Conservation (phyloP, 2,329 filamentous ascomycete species). For the Scleromitrula shiraiana region DNA sequence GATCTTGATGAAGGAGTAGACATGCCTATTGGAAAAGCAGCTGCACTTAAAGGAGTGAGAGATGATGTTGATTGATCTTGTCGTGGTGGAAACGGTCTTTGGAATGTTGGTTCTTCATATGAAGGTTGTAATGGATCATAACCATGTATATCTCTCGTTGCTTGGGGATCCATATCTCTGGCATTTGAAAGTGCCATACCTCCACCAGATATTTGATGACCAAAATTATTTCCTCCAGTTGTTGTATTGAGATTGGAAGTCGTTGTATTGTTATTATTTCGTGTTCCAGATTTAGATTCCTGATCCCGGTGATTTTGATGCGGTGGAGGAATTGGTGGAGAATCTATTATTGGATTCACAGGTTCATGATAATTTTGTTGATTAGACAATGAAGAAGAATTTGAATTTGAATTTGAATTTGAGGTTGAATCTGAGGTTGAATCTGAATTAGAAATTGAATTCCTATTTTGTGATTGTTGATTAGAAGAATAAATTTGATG, state of each 20-base stretch:
- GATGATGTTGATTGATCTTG: slow-evolving; percentile 22
- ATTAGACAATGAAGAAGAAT: slow-evolving; percentile 5
- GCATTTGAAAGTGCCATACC: slow-evolving; percentile 57
- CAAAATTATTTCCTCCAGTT: slow-evolving; percentile 60
- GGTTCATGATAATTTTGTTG: slow-evolving; percentile 15
- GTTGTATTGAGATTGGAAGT: slow-evolving; percentile 37
- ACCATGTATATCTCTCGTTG: slow-evolving; percentile 38
- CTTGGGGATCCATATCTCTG: slow-evolving; percentile 57
- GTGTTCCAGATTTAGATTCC: slow-evolving; percentile 11
- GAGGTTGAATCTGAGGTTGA: not conserved
- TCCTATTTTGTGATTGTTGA: not conserved
- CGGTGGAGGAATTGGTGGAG: slow-evolving; percentile 26
- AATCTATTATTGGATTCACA: slow-evolving; percentile 12
- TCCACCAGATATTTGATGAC: slow-evolving; percentile 53
- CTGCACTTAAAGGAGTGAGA: slow-evolving; percentile 25
- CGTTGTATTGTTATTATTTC: slow-evolving; percentile 13
- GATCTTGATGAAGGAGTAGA: slow-evolving; percentile 24
- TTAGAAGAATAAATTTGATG: too few species aligned
- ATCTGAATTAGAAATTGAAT: too few species aligned
- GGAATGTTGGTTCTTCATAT: slow-evolving; percentile 12
- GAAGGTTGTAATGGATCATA: slow-evolving; percentile 19
- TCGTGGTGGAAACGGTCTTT: slow-evolving; percentile 1
- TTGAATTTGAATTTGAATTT: not conserved
- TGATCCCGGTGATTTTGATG: slow-evolving; percentile 25
- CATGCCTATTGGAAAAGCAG: slow-evolving; percentile 24